phyloP scores from a whole-genome alignment of 2,329 filamentous ascomycete genomes.

The Fusarium keratoplasticum region DNA sequence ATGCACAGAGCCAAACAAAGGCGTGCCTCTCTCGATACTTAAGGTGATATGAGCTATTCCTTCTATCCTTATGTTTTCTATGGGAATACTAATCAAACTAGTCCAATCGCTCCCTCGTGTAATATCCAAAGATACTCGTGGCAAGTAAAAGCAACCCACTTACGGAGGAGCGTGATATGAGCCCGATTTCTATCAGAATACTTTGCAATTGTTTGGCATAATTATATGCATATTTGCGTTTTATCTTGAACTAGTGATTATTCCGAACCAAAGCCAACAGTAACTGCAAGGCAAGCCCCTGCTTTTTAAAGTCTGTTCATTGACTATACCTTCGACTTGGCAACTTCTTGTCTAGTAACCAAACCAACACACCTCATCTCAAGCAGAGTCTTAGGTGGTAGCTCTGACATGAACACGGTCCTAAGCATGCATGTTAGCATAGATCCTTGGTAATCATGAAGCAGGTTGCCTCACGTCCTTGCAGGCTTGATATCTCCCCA shows the following conservation, averaged over 20 bases:
- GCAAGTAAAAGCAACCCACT: not conserved
- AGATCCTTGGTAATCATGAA: too few relatives aligned
- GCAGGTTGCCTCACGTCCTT: not conserved
- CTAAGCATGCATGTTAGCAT: not conserved
- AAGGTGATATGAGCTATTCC: not conserved
- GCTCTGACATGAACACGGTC: not conserved
- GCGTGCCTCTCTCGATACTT: not conserved
- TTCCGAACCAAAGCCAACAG: not conserved
- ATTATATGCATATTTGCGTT: not conserved
- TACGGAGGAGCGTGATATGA: not conserved
- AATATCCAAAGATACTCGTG: not conserved
- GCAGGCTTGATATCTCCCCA: not conserved
- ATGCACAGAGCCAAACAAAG: not conserved
- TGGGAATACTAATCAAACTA: not conserved
- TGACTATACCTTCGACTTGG: not conserved
- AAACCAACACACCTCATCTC: not conserved
- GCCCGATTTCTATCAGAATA: not conserved
- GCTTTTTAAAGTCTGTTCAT: not conserved
- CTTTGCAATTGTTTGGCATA: not conserved
- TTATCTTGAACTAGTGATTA: not conserved
- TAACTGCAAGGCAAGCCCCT: not conserved
- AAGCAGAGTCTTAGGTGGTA: not conserved
- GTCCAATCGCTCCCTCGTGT: not conserved
- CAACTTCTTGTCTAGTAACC: not conserved
- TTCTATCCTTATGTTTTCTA: not conserved